phyloP scores from a whole-genome alignment of 176 grass and related monocot species.

The Areca catechu region DNA sequence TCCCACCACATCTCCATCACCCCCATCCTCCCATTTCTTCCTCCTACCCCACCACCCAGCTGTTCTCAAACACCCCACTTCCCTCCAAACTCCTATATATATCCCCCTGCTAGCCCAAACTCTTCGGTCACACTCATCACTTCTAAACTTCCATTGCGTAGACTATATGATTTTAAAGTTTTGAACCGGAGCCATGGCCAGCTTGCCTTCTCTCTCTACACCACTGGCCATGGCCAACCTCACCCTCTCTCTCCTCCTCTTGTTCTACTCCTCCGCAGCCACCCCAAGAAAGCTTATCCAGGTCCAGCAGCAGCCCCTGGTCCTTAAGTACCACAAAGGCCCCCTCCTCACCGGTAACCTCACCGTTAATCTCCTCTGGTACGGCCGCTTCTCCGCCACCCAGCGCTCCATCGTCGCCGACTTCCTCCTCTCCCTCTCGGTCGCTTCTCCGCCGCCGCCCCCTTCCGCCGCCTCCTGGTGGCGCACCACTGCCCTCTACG shows the following conservation, averaged over 20 bases:
- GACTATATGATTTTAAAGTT: no score
- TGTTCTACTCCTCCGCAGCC: neutral
- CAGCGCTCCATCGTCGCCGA: slow-evolving; percentile 41
- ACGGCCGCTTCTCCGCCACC: slow-evolving; percentile 26
- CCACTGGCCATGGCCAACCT: neutral
- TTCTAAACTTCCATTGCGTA: no score
- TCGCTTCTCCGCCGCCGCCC: neutral
- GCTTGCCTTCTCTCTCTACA: neutral
- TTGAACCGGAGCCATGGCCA: neutral
- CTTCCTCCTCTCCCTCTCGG: slow-evolving; percentile 36
- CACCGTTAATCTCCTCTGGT: slow-evolving; percentile 31
- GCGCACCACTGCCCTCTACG: slow-evolving; percentile 19
- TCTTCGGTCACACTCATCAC: no score
- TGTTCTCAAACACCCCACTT: no score
- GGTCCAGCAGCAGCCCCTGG: neutral
- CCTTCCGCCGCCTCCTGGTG: slow-evolving; percentile 41
- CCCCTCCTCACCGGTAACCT: slow-evolving; percentile 31
- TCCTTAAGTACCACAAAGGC: slow-evolving; percentile 36
- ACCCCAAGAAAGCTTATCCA: neutral
- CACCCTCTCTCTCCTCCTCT: neutral
- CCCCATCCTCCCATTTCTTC: no score
- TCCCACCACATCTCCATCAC: no score
- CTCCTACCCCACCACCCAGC: no score
- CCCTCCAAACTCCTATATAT: no score
- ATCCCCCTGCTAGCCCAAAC: no score